Base-by-base conservation (phyloP, 2,329 filamentous ascomycete species). In the Phialocephala subalpina region DNA sequence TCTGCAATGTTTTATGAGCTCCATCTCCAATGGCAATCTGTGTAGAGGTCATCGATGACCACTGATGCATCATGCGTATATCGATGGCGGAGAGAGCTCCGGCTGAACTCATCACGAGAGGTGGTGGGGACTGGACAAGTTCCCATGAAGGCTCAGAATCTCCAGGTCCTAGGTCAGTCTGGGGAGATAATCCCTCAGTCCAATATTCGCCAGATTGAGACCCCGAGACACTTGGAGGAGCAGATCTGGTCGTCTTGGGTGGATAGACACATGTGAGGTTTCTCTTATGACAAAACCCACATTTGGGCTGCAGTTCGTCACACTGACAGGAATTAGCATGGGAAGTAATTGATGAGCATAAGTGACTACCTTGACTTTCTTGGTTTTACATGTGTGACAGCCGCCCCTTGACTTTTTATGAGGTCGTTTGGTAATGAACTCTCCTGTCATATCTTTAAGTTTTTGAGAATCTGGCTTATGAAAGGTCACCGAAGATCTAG, bases 401-500 rank as follows among this genome's bases (percentile, higher is more conserved):
- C 74, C 74, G 14, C 62, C 72, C 62, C 74, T 73, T 8, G 73
- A 74, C 64, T 76, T 76, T 61, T 73, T 75, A 60, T 76, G 74
- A 20, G 73, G 70, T 60, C 74, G 62, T 62, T 75, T 76, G 6
- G 73, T 70, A 6, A 72, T 67, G 62, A 74, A 75, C 20, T 69
- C 64, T 16, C 62, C 40, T n/a, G 69, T 65, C 71, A 74, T 57
- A 18, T 29, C n/a, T 25, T 18, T 6, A 35, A 2, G 22, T 35
- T 33, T 33, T 25, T 56, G 6, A 25, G 20, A 27, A n/a, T 9
- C 29, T 27, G 20, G n/a, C 6, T 25, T 7, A 11, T 16, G 40
- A 2, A n/a, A 3, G 20, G 25, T 18, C 27, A 55, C 27, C 12
- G 8, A 33, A 36, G 25, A 16, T 38, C 33, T 20, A 57, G 35